These are phyloP conservation scores for Hypoxylon lienhwacheense DNA, from an alignment of 495 filamentous ascomycete species.

Conservation along the genomic window DNA sequence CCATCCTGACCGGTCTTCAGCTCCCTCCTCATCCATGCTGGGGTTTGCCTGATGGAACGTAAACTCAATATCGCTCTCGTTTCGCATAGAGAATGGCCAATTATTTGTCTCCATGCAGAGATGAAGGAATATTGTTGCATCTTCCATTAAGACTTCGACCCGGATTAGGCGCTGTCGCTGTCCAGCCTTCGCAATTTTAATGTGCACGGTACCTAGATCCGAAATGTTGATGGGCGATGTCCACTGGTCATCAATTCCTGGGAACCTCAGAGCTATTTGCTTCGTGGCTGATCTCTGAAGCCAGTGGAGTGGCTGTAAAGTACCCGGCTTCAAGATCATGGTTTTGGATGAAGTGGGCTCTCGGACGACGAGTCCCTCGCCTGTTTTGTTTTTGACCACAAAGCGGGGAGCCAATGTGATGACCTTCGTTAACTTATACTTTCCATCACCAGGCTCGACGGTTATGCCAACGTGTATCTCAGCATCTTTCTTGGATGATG, in stretches of 20 bases:
- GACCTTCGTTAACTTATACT: conserved; percentile 95
- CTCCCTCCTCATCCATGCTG: conserved; percentile 75
- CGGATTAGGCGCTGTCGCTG: conserved; percentile 87
- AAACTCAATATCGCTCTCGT: conserved; percentile 95
- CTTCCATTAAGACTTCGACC: conserved; percentile 87
- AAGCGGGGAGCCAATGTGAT: conserved; percentile 93
- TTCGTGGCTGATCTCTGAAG: conserved; percentile 76
- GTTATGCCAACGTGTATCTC: conserved; percentile 91
- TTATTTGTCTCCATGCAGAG: conserved; percentile 86
- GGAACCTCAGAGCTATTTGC: conserved; percentile 90
- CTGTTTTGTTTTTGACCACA: conserved; percentile 88
- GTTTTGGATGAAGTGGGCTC: conserved; percentile 85
- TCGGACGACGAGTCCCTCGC: conserved; percentile 82
- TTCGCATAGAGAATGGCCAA: conserved; percentile 98
- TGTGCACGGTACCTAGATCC: conserved; percentile 84
- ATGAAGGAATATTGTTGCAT: conserved; percentile 89
- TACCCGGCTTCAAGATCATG: conserved; percentile 71
- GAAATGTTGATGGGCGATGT: conserved; percentile 97
- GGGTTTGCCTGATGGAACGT: conserved; percentile 85
- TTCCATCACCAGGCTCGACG: conserved; percentile 87
- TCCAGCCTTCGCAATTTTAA: conserved; percentile 88
- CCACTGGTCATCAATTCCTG: conserved; percentile 96
- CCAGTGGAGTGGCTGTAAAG: conserved; percentile 83
- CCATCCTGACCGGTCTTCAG: conserved; percentile 82
- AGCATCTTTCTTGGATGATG: conserved; percentile 65